These are phyloP conservation scores for Blepharisma undulans DNA, from an alignment of 169 alveolate species.

Conservation along the genomic window DNA sequence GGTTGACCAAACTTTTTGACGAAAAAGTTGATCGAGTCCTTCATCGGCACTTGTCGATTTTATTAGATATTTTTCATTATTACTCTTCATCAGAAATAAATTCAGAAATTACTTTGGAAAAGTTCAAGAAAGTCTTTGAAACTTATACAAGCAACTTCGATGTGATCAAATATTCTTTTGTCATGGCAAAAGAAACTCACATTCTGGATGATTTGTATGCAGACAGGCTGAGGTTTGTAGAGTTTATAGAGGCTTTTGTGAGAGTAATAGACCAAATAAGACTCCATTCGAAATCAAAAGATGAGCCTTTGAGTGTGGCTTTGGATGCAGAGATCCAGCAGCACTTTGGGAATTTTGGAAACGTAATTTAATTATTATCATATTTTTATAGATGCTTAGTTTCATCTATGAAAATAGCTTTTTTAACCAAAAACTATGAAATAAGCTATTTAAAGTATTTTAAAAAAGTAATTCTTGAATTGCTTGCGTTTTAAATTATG, in stretches of 20 bases:
- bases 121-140: not conserved
- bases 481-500: not conserved
- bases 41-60: not conserved
- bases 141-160: not conserved
- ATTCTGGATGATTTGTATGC: not conserved
- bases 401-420: too few species aligned
- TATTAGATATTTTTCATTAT: not conserved
- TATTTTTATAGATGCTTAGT: too few species aligned
- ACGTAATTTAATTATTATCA: too few species aligned
- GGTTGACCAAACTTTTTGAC: not conserved
- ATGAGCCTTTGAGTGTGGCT: not conserved
- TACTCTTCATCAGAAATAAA: not conserved
- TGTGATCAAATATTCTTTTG: not conserved
- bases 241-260: constrained; percentile 18
- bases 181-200: not conserved
- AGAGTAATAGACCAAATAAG: not conserved
- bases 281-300: not conserved
- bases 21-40: not conserved
- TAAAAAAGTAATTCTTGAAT: too few species aligned
- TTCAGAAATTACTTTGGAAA: not conserved
- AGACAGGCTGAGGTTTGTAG: not conserved
- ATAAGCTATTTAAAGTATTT: too few species aligned
- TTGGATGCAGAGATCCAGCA: not conserved
- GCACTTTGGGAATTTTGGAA: not conserved
- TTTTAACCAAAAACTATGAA: too few species aligned